These are phyloP conservation scores for Clitopilus passeckerianus DNA, from an alignment of 768 basidiomycete species.

Conservation along the genomic window DNA sequence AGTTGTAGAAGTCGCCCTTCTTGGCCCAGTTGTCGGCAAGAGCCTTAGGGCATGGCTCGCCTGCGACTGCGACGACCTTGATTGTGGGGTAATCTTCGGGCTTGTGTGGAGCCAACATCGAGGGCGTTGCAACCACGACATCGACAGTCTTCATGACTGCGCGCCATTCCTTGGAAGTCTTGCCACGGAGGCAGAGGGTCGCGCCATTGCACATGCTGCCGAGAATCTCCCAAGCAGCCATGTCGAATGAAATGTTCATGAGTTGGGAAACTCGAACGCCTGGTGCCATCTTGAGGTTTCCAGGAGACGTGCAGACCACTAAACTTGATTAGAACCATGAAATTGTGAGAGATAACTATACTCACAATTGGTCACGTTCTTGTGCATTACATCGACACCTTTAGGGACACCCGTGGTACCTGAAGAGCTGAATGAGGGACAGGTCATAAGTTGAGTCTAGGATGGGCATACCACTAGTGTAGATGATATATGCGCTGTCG, in stretches of 20 bases:
- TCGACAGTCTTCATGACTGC: conserved; percentile 42
- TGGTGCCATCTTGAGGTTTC: conserved; percentile 50
- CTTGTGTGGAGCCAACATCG: conserved; percentile 42
- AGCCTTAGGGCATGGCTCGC: conserved; percentile 45
- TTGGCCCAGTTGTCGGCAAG: conserved; percentile 37
- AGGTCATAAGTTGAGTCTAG: neutral
- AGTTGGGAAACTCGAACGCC: conserved; percentile 53
- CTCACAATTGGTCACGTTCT: conserved; percentile 52
- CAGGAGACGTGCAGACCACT: conserved; percentile 38
- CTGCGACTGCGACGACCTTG: conserved; percentile 43
- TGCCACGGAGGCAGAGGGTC: conserved; percentile 48
- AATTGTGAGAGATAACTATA: conserved; percentile 9
- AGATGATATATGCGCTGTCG: conserved; percentile 53
- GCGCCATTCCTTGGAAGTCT: conserved; percentile 43
- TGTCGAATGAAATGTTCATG: conserved; percentile 60
- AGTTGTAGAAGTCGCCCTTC: conserved; percentile 37
- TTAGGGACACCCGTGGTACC: conserved; percentile 52
- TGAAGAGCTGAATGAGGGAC: neutral
- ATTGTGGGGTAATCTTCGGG: conserved; percentile 46
- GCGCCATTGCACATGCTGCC: conserved; percentile 39
- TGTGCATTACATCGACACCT: conserved; percentile 52
- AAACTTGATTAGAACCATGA: neutral
- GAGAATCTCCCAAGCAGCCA: conserved; percentile 50
- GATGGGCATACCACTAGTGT: conserved; percentile 39
- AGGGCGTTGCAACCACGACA: conserved; percentile 48